phyloP scores from a whole-genome alignment of 1,284 basidiomycete genomes.

The Marasmius sp. region DNA sequence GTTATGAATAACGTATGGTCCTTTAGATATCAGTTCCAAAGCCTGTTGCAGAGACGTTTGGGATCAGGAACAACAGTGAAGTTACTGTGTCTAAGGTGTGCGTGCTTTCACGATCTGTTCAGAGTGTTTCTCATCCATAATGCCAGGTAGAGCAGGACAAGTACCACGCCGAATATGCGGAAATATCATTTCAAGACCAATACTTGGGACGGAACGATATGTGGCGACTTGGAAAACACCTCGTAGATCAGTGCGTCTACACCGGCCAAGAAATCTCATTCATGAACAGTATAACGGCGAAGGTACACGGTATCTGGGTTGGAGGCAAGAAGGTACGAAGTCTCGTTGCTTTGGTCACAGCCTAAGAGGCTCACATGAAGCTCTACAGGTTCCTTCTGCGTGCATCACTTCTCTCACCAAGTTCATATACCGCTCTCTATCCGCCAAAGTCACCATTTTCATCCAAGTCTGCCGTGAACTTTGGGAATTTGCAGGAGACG shows the following conservation, averaged over 20 bases:
- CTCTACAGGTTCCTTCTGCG: slow-evolving; percentile 70
- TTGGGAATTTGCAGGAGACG: slow-evolving; percentile 97
- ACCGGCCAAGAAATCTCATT: slow-evolving; percentile 73
- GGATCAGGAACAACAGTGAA: slow-evolving; percentile 70
- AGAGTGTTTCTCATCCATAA: slow-evolving; percentile 3
- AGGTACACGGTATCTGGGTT: slow-evolving; percentile 76
- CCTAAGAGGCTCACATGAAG: background rate
- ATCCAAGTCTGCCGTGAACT: slow-evolving; percentile 96
- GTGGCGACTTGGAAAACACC: slow-evolving; percentile 81
- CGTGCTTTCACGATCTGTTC: slow-evolving; percentile 7
- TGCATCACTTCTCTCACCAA: slow-evolving; percentile 85
- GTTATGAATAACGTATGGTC: slow-evolving; percentile 5
- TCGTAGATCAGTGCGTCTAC: slow-evolving; percentile 77
- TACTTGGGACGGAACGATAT: slow-evolving; percentile 92
- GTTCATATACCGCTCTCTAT: slow-evolving; percentile 86
- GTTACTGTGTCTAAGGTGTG: slow-evolving; percentile 67
- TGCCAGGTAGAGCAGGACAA: slow-evolving; percentile 63
- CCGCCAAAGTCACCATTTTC: slow-evolving; percentile 90
- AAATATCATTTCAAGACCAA: slow-evolving; percentile 89
- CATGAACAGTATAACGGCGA: slow-evolving; percentile 77
- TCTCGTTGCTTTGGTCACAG: background rate
- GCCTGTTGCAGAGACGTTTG: slow-evolving; percentile 66
- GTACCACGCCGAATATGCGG: slow-evolving; percentile 79
- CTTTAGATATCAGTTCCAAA: slow-evolving; percentile 71
- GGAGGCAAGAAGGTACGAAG: slow-evolving; percentile 56